Percentiles rank a stretch among this genome's conserved stretches.
phyloP scores from a whole-genome alignment of 2,329 filamentous ascomycete genomes.

The Lasiodiplodia theobromae region DNA sequence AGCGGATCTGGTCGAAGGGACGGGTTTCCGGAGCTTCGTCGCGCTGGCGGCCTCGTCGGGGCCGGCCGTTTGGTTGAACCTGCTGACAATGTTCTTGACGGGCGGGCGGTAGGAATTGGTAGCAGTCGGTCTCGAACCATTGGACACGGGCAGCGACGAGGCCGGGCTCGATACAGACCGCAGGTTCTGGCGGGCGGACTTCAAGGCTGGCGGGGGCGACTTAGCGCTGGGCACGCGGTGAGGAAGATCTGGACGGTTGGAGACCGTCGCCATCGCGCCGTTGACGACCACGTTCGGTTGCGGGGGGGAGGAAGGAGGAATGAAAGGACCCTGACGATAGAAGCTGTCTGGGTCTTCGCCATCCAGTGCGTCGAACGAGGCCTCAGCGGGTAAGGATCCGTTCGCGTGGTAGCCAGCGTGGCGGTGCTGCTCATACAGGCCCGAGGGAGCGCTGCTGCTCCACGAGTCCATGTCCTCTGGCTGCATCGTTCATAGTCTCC shows the following conservation, averaged over 20 bases:
- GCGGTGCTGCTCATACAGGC: constrained; percentile 24
- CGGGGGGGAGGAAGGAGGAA: constrained; percentile 15
- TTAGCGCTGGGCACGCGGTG: constrained; percentile 26
- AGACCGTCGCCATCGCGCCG: constrained; percentile 30
- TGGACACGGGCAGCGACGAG: constrained; percentile 22
- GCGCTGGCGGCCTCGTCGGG: constrained; percentile 40
- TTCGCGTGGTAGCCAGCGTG: constrained; percentile 21
- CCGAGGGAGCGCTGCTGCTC: constrained; percentile 25
- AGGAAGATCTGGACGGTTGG: constrained; percentile 22
- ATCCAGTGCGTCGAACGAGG: constrained; percentile 24
- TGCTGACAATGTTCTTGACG: constrained; percentile 46
- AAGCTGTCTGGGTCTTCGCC: constrained; percentile 28
- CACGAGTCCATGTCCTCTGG: constrained; percentile 28
- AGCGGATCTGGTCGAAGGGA: constrained; percentile 38
- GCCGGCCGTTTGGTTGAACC: constrained; percentile 44
- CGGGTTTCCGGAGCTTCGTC: constrained; percentile 35
- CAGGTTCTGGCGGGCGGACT: constrained; percentile 29
- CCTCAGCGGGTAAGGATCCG: constrained; percentile 27
- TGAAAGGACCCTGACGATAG: constrained; percentile 28
- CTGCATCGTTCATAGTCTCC: constrained; percentile 30
- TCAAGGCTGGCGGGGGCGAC: constrained; percentile 23
- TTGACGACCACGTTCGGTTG: constrained; percentile 29
- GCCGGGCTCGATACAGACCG: constrained; percentile 28
- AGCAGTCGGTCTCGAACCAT: constrained; percentile 11
- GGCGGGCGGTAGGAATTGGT: constrained; percentile 37